phyloP scores from a whole-genome alignment of 495 filamentous ascomycete genomes.

The Schizothecium vesticola region DNA sequence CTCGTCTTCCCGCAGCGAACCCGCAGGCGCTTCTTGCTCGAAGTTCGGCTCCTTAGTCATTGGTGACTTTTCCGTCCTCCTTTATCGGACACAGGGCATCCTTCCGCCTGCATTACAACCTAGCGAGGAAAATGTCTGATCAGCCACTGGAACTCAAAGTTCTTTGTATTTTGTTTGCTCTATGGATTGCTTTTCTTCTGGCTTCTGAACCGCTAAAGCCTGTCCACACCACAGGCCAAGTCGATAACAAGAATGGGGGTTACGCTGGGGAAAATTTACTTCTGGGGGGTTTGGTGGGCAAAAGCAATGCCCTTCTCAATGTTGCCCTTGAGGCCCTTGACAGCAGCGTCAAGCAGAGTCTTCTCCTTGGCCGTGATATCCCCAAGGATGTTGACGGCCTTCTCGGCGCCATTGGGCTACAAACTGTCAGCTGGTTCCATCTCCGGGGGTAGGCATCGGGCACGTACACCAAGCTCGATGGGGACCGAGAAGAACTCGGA shows the following conservation, averaged over 20 bases:
- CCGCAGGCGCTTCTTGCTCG: neutral
- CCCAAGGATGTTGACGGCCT: conserved; percentile 70
- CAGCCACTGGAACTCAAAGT: conserved; percentile 27
- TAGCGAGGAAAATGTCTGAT: conserved; percentile 28
- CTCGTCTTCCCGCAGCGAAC: neutral
- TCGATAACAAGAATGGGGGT: neutral
- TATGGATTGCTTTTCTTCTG: conserved; percentile 20
- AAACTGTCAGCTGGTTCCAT: conserved; percentile 27
- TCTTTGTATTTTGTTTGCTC: conserved; percentile 21
- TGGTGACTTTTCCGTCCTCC: neutral
- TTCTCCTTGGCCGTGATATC: conserved; percentile 76
- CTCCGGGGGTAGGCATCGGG: conserved; percentile 1
- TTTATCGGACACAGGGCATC: neutral
- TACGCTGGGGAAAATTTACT: conserved; percentile 29
- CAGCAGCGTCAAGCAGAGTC: conserved; percentile 69
- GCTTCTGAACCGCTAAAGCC: conserved; percentile 9
- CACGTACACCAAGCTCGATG: conserved; percentile 85
- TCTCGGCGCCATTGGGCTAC: conserved; percentile 76
- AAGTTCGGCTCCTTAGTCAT: neutral
- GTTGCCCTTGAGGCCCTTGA: conserved; percentile 78
- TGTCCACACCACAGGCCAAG: neutral
- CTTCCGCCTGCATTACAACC: conserved; percentile 27
- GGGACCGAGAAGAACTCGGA: conserved; percentile 94
- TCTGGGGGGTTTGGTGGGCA: conserved; percentile 61
- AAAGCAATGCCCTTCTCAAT: conserved; percentile 92